Evolutionary conservation across 129 eudicot genomes (phyloP).

Genomic region (Dittrichia graveolens): DNA sequence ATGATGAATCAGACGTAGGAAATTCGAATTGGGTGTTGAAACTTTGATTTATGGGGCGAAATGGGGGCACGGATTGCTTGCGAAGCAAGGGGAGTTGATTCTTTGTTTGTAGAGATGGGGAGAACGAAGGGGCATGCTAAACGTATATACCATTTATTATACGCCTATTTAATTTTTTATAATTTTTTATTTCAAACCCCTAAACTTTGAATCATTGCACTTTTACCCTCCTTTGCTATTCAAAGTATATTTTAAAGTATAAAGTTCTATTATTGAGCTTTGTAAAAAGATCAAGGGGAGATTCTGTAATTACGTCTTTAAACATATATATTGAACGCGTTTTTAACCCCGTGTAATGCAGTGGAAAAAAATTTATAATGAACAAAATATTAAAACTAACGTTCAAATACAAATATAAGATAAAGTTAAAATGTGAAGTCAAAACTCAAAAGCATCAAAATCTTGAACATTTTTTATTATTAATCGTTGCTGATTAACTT

Average conservation of each 20-base stretch:
- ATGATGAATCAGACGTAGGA: neutral
- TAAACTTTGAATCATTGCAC: neutral
- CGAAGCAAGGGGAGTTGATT: constrained; percentile 12
- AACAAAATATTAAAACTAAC: too few relatives aligned
- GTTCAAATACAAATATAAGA: too few relatives aligned
- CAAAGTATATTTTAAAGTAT: neutral
- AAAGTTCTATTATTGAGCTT: too few relatives aligned
- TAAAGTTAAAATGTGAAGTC: too few relatives aligned
- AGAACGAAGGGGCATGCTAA: constrained; percentile 1
- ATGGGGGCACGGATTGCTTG: constrained; percentile 14
- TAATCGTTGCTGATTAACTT: too few relatives aligned
- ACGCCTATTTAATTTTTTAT: neutral
- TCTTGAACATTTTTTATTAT: too few relatives aligned
- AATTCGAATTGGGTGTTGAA: neutral
- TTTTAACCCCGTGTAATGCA: too few relatives aligned
- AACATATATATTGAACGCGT: too few relatives aligned
- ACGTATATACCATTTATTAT: neutral
- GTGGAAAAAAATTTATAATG: too few relatives aligned
- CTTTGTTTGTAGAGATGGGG: constrained; percentile 7
- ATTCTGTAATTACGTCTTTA: too few relatives aligned
- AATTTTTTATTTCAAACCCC: neutral
- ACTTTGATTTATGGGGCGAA: neutral
- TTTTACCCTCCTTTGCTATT: neutral
- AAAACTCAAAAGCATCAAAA: too few relatives aligned
- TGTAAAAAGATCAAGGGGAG: too few relatives aligned